phyloP scores from a whole-genome alignment of 768 basidiomycete genomes.

The Hypholoma sublateritium region DNA sequence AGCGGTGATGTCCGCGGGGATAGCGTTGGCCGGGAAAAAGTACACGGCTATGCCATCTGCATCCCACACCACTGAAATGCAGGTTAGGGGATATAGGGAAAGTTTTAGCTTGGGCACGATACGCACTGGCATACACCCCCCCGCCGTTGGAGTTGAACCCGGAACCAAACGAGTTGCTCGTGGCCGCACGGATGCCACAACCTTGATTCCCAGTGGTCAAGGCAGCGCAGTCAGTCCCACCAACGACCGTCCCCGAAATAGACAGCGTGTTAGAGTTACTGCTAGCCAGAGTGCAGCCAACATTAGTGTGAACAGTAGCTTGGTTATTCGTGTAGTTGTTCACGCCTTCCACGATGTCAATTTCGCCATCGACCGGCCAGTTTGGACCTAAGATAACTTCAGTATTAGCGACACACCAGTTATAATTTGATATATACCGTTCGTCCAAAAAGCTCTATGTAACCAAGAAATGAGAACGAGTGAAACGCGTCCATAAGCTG shows the following conservation, averaged over 20 bases:
- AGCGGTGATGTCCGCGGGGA: conserved; percentile 77
- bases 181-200: conserved; percentile 71
- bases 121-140: conserved; percentile 88
- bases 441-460: conserved; percentile 47
- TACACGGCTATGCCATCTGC: conserved; percentile 71
- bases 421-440: conserved; percentile 28
- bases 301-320: conserved; percentile 76
- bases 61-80: conserved; percentile 69
- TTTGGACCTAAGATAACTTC: conserved; percentile 46
- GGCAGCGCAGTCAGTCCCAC: conserved; percentile 72
- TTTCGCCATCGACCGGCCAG: conserved; percentile 72
- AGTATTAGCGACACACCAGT: conserved; percentile 25
- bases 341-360: conserved; percentile 85
- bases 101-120: not conserved
- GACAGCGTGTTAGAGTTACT: conserved; percentile 44
- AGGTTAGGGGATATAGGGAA: conserved; percentile 1
- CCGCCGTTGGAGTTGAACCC: conserved; percentile 84
- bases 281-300: conserved; percentile 66
- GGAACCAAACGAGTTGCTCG: conserved; percentile 72
- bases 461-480: not conserved
- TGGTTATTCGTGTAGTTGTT: conserved; percentile 80
- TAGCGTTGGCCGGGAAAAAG: conserved; percentile 75
- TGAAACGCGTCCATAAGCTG: not conserved
- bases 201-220: conserved; percentile 72
- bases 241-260: conserved; percentile 66